Conservation (phyloP, 2,329 filamentous ascomycete species). For the Hawksworthiomyces lignivorus region DNA sequence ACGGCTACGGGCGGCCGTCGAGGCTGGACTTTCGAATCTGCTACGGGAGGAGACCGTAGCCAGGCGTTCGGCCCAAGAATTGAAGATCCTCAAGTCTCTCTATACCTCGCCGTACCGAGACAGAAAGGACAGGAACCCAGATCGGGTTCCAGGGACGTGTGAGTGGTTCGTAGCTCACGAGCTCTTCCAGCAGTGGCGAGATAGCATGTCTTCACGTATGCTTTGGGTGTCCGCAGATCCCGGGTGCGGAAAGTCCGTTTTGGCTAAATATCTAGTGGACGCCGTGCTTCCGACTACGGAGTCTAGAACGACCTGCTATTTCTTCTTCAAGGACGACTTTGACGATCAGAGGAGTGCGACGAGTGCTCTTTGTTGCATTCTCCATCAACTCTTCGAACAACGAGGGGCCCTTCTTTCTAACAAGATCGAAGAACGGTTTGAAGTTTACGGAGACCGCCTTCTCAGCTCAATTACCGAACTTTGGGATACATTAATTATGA, state of each 20-base stretch:
- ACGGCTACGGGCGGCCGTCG: neutral
- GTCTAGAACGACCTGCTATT: neutral
- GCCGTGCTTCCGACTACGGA: neutral
- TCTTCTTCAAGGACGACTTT: too few species aligned
- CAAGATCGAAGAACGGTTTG: neutral
- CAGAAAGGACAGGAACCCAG: constrained; percentile 3
- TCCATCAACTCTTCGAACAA: constrained; percentile 5
- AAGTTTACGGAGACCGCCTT: neutral
- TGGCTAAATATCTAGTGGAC: constrained; percentile 1
- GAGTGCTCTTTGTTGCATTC: neutral
- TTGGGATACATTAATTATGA: neutral
- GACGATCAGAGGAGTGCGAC: neutral
- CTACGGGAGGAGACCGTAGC: too few species aligned
- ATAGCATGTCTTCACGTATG: neutral
- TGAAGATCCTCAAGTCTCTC: neutral
- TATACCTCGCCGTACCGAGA: constrained; percentile 1
- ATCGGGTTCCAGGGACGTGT: constrained; percentile 3
- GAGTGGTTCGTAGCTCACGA: constrained; percentile 1
- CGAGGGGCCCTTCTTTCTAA: neutral
- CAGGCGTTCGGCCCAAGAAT: neutral
- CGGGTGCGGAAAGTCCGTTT: constrained; percentile 2
- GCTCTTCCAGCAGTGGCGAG: neutral
- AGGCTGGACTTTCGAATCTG: too few species aligned
- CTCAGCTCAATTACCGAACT: neutral
- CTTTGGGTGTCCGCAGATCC: constrained; percentile 4